Conservation (phyloP, 1,284 basidiomycete genomes). For the Microbotryum scabiosae region DNA sequence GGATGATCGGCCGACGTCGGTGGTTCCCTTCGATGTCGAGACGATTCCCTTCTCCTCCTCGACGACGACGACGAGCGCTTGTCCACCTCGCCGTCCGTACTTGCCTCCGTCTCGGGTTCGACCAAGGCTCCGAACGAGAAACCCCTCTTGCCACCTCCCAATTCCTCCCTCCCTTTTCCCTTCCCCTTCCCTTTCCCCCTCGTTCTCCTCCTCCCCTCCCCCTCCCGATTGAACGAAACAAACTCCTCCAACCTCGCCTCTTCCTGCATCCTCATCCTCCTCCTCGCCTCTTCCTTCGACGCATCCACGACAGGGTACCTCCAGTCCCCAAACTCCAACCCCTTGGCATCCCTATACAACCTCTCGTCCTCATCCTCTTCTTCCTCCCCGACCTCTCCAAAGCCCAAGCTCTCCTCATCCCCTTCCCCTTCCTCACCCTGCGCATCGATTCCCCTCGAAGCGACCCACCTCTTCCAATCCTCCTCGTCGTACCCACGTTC, state of each 20-base stretch:
- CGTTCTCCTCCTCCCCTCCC: neutral
- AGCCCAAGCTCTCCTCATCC: constrained; percentile 35
- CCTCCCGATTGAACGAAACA: neutral
- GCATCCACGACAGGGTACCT: constrained; percentile 35
- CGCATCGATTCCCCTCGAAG: constrained; percentile 5
- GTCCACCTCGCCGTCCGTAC: no score
- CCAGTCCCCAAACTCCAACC: constrained; percentile 63
- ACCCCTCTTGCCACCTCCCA: no score
- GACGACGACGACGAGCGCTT: neutral
- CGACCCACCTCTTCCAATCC: neutral
- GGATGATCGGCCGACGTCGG: constrained; percentile 11
- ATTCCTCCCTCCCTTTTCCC: no score
- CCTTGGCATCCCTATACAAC: constrained; percentile 60
- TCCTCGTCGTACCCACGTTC: constrained; percentile 46
- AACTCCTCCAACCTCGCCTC: constrained; percentile 1
- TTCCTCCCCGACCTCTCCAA: constrained; percentile 41
- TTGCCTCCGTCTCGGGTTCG: no score
- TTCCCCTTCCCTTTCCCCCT: no score
- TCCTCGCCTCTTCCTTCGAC: constrained; percentile 32
- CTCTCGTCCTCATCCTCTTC: constrained; percentile 47
- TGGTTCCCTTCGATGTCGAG: neutral
- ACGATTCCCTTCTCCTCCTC: constrained; percentile 1
- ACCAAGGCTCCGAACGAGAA: no score
- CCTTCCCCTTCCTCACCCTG: constrained; percentile 13
- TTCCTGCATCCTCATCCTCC: constrained; percentile 33